A percentile compares a stretch with the other conserved stretches of the same genome.
Evolutionary conservation across 1,139 yeast genomes (phyloP).

Genomic region (Kodamaea derodonti): DNA sequence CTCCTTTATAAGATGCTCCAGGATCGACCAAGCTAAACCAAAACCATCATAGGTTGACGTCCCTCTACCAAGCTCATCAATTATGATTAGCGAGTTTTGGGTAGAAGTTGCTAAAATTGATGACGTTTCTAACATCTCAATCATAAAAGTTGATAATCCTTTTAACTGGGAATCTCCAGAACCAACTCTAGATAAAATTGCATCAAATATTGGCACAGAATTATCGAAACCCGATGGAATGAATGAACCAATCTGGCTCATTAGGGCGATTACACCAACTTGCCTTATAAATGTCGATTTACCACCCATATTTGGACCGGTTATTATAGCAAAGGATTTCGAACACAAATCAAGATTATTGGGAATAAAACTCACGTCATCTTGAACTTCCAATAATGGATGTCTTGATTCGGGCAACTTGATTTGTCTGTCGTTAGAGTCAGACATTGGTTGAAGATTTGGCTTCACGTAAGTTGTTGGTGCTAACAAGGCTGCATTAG

Average conservation of each 20-base stretch:
- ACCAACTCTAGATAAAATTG: slow-evolving; percentile 94
- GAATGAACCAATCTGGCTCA: slow-evolving; percentile 93
- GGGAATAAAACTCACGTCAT: slow-evolving; percentile 80
- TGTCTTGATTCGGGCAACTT: slow-evolving; percentile 74
- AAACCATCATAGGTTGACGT: slow-evolving; percentile 97
- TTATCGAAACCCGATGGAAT: slow-evolving; percentile 58
- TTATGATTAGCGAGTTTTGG: slow-evolving; percentile 75
- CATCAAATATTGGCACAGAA: slow-evolving; percentile 74
- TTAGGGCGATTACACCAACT: slow-evolving; percentile 79
- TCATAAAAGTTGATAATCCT: slow-evolving; percentile 97
- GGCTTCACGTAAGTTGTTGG: slow-evolving; percentile 82
- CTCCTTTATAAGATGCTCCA: slow-evolving; percentile 72
- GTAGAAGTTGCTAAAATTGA: slow-evolving; percentile 87
- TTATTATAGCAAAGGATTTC: slow-evolving; percentile 74
- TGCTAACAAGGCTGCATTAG: slow-evolving; percentile 80
- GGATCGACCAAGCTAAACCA: slow-evolving; percentile 95
- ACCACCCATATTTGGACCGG: slow-evolving; percentile 99
- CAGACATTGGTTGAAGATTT: slow-evolving; percentile 45
- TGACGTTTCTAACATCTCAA: slow-evolving; percentile 95
- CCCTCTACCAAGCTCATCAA: slow-evolving; percentile 95
- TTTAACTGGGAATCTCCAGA: slow-evolving; percentile 97
- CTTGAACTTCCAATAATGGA: slow-evolving; percentile 91
- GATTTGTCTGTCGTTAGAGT: slow-evolving; percentile 42
- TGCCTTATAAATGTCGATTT: slow-evolving; percentile 93
- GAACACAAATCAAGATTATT: slow-evolving; percentile 65